Conservation (phyloP, 1,284 basidiomycete species). For the Porogramme epimiltina region DNA sequence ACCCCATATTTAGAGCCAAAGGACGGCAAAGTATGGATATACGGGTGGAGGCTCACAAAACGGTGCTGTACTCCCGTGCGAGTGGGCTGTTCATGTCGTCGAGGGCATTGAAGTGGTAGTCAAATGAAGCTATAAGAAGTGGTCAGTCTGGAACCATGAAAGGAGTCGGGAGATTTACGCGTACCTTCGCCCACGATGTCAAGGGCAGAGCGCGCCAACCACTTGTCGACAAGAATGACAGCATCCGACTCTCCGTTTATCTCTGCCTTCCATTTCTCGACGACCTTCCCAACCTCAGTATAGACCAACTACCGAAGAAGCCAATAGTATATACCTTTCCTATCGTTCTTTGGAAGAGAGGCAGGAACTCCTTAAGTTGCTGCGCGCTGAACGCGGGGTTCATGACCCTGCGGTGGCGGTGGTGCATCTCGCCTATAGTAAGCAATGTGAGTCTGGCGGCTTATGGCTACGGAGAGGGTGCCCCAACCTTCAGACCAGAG, state of each 20-base stretch:
- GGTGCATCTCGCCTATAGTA: slow-evolving; percentile 26
- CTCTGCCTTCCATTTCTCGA: slow-evolving; percentile 21
- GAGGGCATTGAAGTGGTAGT: slow-evolving; percentile 31
- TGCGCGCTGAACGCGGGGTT: slow-evolving; percentile 27
- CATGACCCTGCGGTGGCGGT: slow-evolving; percentile 32
- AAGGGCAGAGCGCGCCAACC: slow-evolving; percentile 32
- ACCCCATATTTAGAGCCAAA: not conserved
- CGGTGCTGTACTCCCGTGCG: slow-evolving; percentile 26
- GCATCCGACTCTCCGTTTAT: slow-evolving; percentile 1
- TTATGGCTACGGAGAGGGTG: too few species aligned
- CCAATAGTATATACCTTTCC: too few species aligned
- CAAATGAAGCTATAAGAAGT: slow-evolving; percentile 28
- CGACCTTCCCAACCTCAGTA: too few species aligned
- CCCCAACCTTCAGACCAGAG: slow-evolving; percentile 5
- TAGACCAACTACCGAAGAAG: too few species aligned
- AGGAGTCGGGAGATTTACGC: not conserved
- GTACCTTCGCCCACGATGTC: slow-evolving; percentile 35
- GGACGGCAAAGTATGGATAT: not conserved
- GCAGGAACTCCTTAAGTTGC: slow-evolving; percentile 24
- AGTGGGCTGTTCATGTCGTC: slow-evolving; percentile 28
- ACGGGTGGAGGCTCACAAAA: slow-evolving; percentile 37
- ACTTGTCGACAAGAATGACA: slow-evolving; percentile 14
- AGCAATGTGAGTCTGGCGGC: too few species aligned
- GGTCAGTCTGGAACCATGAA: too few species aligned
- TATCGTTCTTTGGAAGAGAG: slow-evolving; percentile 19